Evolutionary conservation across 805 yeast genomes (phyloP), one percentile per base, ranked within the genome.

Genomic region (Metschnikowia baotianmanensis): DNA sequence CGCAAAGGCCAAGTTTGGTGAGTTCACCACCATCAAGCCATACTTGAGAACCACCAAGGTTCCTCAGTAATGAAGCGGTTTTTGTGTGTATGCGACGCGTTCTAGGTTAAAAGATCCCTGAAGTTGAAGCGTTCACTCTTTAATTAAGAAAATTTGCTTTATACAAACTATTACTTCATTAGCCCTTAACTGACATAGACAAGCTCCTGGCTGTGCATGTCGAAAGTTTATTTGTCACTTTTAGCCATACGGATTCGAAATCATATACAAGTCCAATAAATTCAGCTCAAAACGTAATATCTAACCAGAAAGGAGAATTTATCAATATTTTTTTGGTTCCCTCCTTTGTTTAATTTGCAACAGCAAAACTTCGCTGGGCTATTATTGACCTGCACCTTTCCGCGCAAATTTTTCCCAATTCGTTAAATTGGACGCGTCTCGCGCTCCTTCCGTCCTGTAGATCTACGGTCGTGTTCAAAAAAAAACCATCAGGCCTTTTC

Each of bases 1-100:
- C 49, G 87, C 86, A 29, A 72, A 72, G 59, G 69, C 67, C 34
- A 61, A 75, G 59, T 81, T 80, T 63, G 85, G 85, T 36, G 77
- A 78, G 43, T 79, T 77, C 71, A 67, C 77, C 52, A 64, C 72
- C 34, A 64, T 81, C 56, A 81, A 78, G 67, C 80, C 83, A 34
- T 81, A 82, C 65, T 68, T 81, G 60, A 74, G 85, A 63, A 65
- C 78, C 56, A 78, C 84, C 38, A 63, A 63, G 52, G 50, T 45
- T 18, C 49, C 56, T 30, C 42, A 50, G 43, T 50, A 43, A 31
- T n/a, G 21, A 20, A 3, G 6, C 25, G 15, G n/a, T 19, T 9
- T 18, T 20, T 22, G 15, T 15, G 10, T 13, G 16, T 22, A 15
- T 12, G 27, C 7, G 11, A 5, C 10, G 29, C 20, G 21, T 18